Conservation (phyloP, 2,329 filamentous ascomycete genomes). For the Diaporthe amygdali region DNA sequence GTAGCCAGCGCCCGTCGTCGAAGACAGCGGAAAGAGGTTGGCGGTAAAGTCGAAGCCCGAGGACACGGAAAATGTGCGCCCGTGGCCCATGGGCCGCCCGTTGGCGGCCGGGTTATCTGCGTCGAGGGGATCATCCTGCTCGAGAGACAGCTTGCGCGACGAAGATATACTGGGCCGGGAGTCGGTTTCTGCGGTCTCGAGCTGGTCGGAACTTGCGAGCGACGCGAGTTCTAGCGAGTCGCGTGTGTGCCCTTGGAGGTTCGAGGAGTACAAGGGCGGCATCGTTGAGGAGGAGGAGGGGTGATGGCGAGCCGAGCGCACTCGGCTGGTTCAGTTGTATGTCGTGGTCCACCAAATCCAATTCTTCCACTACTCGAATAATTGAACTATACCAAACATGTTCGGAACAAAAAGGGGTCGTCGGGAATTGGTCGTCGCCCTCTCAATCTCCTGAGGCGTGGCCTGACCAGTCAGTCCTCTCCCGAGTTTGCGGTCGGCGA, state of each 20-base stretch:
- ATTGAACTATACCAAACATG: slow-evolving; percentile 13
- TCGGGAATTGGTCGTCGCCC: background rate
- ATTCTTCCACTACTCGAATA: slow-evolving; percentile 11
- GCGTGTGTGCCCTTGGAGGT: slow-evolving; percentile 60
- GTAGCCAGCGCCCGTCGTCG: slow-evolving; percentile 76
- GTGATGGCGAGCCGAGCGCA: slow-evolving; percentile 6
- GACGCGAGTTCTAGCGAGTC: slow-evolving; percentile 97
- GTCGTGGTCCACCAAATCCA: slow-evolving; percentile 8
- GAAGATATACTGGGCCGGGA: slow-evolving; percentile 89
- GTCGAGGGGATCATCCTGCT: slow-evolving; percentile 82
- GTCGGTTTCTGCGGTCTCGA: slow-evolving; percentile 66
- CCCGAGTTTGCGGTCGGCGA: background rate
- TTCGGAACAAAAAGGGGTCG: background rate
- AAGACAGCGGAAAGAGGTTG: slow-evolving; percentile 89
- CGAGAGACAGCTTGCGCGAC: slow-evolving; percentile 88
- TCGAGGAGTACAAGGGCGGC: slow-evolving; percentile 48
- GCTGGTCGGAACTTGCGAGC: slow-evolving; percentile 81
- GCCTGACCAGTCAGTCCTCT: background rate
- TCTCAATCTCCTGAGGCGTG: background rate
- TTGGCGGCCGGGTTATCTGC: slow-evolving; percentile 58
- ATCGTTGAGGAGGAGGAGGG: slow-evolving; percentile 32
- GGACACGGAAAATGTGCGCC: slow-evolving; percentile 84
- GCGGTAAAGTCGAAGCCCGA: slow-evolving; percentile 96
- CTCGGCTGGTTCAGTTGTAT: slow-evolving; percentile 1
- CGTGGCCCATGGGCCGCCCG: slow-evolving; percentile 45